Conservation (phyloP, 768 basidiomycete genomes). For the Pulveroboletus sp. region DNA sequence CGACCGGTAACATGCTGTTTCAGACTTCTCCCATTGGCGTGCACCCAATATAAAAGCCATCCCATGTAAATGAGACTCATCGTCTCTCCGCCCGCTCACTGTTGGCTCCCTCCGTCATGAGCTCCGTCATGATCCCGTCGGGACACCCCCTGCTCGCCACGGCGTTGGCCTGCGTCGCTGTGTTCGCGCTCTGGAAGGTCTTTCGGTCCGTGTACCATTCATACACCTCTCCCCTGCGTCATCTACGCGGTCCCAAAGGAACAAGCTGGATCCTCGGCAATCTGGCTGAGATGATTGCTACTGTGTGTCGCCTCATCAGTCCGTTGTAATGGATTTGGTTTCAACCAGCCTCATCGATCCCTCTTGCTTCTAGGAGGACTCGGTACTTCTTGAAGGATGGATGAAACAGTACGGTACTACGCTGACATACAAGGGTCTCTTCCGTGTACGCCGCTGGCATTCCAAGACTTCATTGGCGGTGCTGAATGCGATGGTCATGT, state of each 20-base stretch:
- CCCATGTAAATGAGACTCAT: too few relatives aligned
- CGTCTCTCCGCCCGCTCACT: too few relatives aligned
- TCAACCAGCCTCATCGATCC: background rate
- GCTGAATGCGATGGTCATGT: background rate
- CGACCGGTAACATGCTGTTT: too few relatives aligned
- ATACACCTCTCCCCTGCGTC: slow-evolving; percentile 40
- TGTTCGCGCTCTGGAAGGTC: slow-evolving; percentile 7
- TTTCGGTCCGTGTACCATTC: slow-evolving; percentile 25
- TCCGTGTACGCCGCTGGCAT: background rate
- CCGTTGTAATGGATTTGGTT: background rate
- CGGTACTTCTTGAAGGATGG: slow-evolving; percentile 13
- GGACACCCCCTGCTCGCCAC: slow-evolving; percentile 1
- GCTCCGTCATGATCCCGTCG: slow-evolving; percentile 2
- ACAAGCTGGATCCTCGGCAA: slow-evolving; percentile 47
- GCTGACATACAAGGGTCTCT: slow-evolving; percentile 8
- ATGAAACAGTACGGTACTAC: slow-evolving; percentile 11
- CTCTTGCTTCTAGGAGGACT: slow-evolving; percentile 1
- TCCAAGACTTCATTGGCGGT: too few relatives aligned
- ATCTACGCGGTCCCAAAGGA: slow-evolving; percentile 43
- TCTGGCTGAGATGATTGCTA: slow-evolving; percentile 40
- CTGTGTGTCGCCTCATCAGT: slow-evolving; percentile 25
- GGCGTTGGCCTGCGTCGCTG: background rate
- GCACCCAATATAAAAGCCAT: too few relatives aligned
- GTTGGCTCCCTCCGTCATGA: too few relatives aligned
- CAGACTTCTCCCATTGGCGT: too few relatives aligned